These are phyloP conservation scores for Vicia faba DNA, from an alignment of 306 rosid genomes.

Conservation along the genomic window DNA sequence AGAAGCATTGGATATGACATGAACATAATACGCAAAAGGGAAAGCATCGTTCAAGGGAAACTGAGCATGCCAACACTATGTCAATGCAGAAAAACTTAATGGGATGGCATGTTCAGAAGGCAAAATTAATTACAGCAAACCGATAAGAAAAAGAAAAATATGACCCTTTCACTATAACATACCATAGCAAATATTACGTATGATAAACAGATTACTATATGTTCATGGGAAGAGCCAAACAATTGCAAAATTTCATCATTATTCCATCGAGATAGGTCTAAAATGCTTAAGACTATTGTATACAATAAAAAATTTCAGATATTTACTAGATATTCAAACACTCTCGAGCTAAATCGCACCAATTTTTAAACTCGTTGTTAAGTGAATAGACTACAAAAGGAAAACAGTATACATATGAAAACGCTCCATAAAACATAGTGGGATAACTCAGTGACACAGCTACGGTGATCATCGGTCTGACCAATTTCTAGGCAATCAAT, in stretches of 20 bases:
- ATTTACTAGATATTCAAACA: neutral
- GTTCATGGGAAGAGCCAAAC: neutral
- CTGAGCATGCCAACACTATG: neutral
- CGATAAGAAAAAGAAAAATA: slow-evolving; percentile 7
- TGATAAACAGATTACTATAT: slow-evolving; percentile 3
- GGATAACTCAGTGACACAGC: neutral
- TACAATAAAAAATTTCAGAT: neutral
- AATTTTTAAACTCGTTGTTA: neutral
- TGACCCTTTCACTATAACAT: neutral
- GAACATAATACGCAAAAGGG: slow-evolving; percentile 1
- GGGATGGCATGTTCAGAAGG: neutral
- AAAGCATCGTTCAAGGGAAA: slow-evolving; percentile 23
- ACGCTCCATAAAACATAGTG: neutral
- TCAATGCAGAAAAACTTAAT: slow-evolving; percentile 11
- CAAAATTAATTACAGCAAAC: slow-evolving; percentile 23
- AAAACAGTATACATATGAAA: neutral
- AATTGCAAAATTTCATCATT: neutral
- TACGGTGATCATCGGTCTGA: neutral
- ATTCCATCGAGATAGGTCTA: neutral
- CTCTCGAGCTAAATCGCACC: neutral
- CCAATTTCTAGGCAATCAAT: neutral
- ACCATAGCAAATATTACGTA: slow-evolving; percentile 3
- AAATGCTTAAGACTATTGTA: neutral
- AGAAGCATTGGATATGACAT: neutral
- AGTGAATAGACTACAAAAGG: neutral